A percentile compares a stretch with the other conserved stretches of the same genome.
phyloP scores from a whole-genome alignment of 73 alveolate genomes.

The Paramecium biaurelia region DNA sequence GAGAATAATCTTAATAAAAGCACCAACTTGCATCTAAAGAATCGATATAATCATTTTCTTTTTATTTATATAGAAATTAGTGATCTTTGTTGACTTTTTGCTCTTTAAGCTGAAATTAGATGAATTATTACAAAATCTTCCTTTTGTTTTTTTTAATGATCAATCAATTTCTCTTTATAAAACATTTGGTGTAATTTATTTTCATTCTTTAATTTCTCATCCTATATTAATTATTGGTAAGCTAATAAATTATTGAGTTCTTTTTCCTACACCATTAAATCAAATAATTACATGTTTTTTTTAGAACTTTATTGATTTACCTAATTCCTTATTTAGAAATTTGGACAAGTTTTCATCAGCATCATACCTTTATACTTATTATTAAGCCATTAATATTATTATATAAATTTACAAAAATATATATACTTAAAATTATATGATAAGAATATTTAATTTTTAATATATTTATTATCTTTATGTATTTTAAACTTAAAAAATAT shows the following conservation, averaged over 20 bases:
- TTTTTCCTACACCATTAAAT: not conserved
- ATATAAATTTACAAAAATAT: not conserved
- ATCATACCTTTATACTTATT: not conserved
- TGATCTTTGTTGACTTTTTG: slow-evolving; percentile 26
- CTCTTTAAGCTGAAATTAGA: not conserved
- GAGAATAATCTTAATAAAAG: slow-evolving; percentile 29
- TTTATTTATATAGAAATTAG: not conserved
- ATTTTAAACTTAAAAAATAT: not conserved
- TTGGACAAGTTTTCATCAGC: not conserved
- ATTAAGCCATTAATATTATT: not conserved
- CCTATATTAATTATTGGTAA: not conserved
- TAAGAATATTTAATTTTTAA: not conserved
- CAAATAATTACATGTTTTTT: not conserved
- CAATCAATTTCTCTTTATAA: not conserved
- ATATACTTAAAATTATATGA: not conserved
- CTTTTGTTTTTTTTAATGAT: not conserved
- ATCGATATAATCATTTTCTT: not conserved
- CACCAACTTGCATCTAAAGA: slow-evolving; percentile 50
- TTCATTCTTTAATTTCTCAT: slow-evolving; percentile 11
- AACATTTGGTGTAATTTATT: not conserved
- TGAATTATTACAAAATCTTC: not conserved
- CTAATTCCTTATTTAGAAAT: not conserved
- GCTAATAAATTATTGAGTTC: not conserved
- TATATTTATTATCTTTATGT: not conserved
- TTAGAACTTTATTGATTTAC: not conserved